Conservation (phyloP, 2,329 filamentous ascomycete genomes). For the Rasamsonia emersonii region DNA sequence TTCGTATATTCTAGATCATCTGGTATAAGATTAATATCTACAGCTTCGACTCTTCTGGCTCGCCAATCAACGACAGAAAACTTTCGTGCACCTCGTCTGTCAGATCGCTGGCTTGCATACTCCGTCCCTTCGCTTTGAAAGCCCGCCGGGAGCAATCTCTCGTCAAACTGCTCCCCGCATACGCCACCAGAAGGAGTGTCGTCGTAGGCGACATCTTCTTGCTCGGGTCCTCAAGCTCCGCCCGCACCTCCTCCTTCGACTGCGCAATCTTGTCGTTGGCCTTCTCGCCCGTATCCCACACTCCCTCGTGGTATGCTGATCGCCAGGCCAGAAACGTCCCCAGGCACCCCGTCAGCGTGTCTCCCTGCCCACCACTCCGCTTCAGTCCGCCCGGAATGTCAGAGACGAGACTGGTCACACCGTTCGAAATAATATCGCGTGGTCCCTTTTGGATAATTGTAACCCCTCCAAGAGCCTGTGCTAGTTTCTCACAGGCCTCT, state of each 20-base stretch:
- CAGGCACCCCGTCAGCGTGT: slow-evolving; percentile 83
- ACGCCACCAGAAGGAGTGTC: slow-evolving; percentile 67
- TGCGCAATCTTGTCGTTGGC: slow-evolving; percentile 20
- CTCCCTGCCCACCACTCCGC: slow-evolving; percentile 87
- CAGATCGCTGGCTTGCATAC: slow-evolving; percentile 84
- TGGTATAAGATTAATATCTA: too few relatives aligned
- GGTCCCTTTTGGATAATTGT: slow-evolving; percentile 85
- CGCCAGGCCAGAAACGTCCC: slow-evolving; percentile 86
- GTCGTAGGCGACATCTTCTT: slow-evolving; percentile 51
- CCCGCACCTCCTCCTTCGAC: slow-evolving; percentile 32
- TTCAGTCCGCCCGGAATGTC: slow-evolving; percentile 78
- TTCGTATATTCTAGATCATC: too few relatives aligned
- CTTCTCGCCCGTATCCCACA: slow-evolving; percentile 56
- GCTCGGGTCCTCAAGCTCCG: slow-evolving; percentile 35
- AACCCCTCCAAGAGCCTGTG: slow-evolving; percentile 72
- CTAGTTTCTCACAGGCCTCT: slow-evolving; percentile 59
- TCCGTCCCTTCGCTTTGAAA: slow-evolving; percentile 75
- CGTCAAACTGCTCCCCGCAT: slow-evolving; percentile 78
- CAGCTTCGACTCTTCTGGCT: slow-evolving; percentile 44
- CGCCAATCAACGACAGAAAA: slow-evolving; percentile 73
- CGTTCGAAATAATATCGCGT: slow-evolving; percentile 76
- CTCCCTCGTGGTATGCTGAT: slow-evolving; percentile 69
- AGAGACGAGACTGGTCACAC: slow-evolving; percentile 62
- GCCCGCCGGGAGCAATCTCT: slow-evolving; percentile 83
- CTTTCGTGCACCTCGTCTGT: slow-evolving; percentile 81